Percentiles rank a stretch among this genome's conserved stretches.
These are phyloP conservation scores for Aspergillus jensenii DNA, from an alignment of 2,329 filamentous ascomycete genomes.

Conservation along the genomic window DNA sequence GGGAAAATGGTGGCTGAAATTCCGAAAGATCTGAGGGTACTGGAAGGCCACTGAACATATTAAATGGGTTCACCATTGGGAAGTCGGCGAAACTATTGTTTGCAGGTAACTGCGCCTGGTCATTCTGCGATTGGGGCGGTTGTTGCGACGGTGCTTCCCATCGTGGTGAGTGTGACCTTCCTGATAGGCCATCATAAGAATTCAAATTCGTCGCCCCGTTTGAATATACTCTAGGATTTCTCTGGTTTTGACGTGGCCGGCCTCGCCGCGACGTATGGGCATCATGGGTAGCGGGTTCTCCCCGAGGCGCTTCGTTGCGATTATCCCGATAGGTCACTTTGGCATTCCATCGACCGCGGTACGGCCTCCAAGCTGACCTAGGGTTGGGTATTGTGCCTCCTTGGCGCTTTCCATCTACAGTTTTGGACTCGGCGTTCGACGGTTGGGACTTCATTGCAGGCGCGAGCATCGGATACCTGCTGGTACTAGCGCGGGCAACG, in stretches of 20 bases:
- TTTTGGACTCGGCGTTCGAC: slow-evolving; percentile 6
- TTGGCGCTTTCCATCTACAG: background rate
- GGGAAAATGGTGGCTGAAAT: slow-evolving; percentile 11
- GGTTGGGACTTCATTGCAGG: slow-evolving; percentile 9
- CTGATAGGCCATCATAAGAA: background rate
- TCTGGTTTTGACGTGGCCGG: background rate
- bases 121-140: background rate
- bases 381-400: background rate
- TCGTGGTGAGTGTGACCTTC: background rate
- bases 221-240: background rate
- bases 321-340: slow-evolving; percentile 9
- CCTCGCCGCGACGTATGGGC: slow-evolving; percentile 1
- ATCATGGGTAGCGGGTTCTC: background rate
- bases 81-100: background rate
- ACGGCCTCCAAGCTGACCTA: slow-evolving; percentile 19
- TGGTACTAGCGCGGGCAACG: background rate
- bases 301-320: background rate
- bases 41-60: slow-evolving; percentile 4
- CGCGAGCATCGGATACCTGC: background rate
- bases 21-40: background rate
- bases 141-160: background rate
- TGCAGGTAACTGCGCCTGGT: background rate
- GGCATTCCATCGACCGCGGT: slow-evolving; percentile 19
- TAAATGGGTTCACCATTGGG: slow-evolving; percentile 11
- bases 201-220: background rate